phyloP scores from a whole-genome alignment of 345 rosid genomes.

The Lepidium sativum region DNA sequence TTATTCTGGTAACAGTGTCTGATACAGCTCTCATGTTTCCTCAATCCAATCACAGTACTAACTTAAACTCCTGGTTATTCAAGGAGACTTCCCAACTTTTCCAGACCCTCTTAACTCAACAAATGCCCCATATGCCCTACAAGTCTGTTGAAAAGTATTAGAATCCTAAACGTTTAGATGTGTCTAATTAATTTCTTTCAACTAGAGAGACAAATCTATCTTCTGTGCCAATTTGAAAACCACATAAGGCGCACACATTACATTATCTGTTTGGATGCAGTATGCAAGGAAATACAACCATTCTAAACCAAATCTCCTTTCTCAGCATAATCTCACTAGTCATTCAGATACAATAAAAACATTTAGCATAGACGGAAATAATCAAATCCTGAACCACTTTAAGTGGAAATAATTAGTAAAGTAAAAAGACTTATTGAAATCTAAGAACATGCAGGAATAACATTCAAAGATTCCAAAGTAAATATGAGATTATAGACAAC shows the following conservation, averaged over 20 bases:
- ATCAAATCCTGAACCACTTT: not conserved
- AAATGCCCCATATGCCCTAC: not conserved
- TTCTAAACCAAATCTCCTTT: not conserved
- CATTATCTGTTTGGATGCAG: not conserved
- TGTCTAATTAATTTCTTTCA: not conserved
- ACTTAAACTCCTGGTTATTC: not conserved
- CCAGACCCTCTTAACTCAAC: not conserved
- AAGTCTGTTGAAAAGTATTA: not conserved
- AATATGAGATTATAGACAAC: conserved; percentile 28
- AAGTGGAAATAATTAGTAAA: not conserved
- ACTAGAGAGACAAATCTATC: not conserved
- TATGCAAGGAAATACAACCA: not conserved
- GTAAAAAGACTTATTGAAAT: not conserved
- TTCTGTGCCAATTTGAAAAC: not conserved
- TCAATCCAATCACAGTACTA: not conserved
- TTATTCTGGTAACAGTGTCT: not conserved
- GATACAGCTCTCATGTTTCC: not conserved
- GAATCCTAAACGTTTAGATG: not conserved
- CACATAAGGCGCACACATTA: not conserved
- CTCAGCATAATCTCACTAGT: not conserved
- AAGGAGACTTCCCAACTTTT: not conserved
- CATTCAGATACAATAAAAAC: not conserved
- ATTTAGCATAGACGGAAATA: not conserved
- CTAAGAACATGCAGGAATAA: not conserved
- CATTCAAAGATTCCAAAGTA: not conserved